Conservation (phyloP, 805 yeast species). For the Dipodascopsis uninucleata region DNA sequence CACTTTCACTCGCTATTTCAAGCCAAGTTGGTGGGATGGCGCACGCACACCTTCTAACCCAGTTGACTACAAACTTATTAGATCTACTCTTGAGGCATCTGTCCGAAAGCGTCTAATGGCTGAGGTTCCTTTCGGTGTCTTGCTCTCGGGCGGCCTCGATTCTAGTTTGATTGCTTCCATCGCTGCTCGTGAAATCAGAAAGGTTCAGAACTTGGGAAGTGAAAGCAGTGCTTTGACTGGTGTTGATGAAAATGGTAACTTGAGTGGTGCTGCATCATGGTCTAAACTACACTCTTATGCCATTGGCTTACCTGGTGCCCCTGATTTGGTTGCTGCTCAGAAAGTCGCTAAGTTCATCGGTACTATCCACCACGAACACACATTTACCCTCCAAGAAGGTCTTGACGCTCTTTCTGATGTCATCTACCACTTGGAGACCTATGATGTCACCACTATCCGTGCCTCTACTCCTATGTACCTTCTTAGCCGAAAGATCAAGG, state of each 20-base stretch:
- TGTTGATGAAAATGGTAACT: slow-evolving; percentile 82
- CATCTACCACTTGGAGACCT: slow-evolving; percentile 92
- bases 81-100: slow-evolving; percentile 83
- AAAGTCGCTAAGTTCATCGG: slow-evolving; percentile 96
- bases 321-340: slow-evolving; percentile 93
- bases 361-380: slow-evolving; percentile 95
- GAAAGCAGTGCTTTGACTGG: slow-evolving; percentile 78
- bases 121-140: slow-evolving; percentile 98
- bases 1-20: slow-evolving; percentile 78
- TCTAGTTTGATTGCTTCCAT: slow-evolving; percentile 94
- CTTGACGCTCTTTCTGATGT: slow-evolving; percentile 93
- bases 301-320: slow-evolving; percentile 95
- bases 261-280: slow-evolving; percentile 59
- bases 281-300: slow-evolving; percentile 92
- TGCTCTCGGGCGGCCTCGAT: slow-evolving; percentile 95
- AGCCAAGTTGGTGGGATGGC: slow-evolving; percentile 94
- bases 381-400: slow-evolving; percentile 95
- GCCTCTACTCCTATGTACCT: slow-evolving; percentile 99
- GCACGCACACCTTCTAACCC: slow-evolving; percentile 66
- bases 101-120: slow-evolving; percentile 99
- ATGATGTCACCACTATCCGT: slow-evolving; percentile 96
- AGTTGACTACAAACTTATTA: slow-evolving; percentile 66
- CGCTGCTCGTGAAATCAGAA: slow-evolving; percentile 92
- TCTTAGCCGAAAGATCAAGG: slow-evolving; percentile 93
- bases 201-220: slow-evolving; percentile 45